phyloP scores from a whole-genome alignment of 1,284 basidiomycete genomes.

The Abortiporus biennis region DNA sequence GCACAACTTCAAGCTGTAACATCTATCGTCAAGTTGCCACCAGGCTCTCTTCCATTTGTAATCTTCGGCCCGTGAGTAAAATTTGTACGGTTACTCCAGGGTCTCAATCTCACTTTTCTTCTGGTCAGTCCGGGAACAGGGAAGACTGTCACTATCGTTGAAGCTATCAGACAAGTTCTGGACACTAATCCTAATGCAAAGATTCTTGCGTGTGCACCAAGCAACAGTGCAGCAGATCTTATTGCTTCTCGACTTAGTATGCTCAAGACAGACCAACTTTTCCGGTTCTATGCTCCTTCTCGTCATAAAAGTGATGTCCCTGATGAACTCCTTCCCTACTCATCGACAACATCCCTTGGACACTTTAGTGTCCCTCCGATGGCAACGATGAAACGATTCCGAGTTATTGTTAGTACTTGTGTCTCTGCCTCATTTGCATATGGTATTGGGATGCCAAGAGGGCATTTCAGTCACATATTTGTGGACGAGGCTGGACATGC shows the following conservation, averaged over 20 bases:
- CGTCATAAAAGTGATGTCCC: slow-evolving; percentile 39
- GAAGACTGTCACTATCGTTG: slow-evolving; percentile 64
- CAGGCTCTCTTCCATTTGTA: slow-evolving; percentile 49
- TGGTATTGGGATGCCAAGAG: slow-evolving; percentile 32
- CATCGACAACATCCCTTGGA: slow-evolving; percentile 31
- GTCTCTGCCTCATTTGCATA: slow-evolving; percentile 40
- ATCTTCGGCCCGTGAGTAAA: slow-evolving; percentile 61
- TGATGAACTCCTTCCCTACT: slow-evolving; percentile 34
- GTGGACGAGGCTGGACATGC: slow-evolving; percentile 39
- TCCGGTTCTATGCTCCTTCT: slow-evolving; percentile 62
- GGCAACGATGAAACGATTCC: slow-evolving; percentile 36
- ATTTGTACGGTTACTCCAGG: neutral
- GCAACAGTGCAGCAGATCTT: slow-evolving; percentile 58
- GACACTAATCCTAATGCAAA: slow-evolving; percentile 32
- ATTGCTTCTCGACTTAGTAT: slow-evolving; percentile 45
- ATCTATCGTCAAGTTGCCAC: slow-evolving; percentile 37
- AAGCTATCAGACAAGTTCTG: slow-evolving; percentile 57
- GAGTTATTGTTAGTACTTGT: slow-evolving; percentile 54
- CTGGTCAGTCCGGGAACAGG: slow-evolving; percentile 53
- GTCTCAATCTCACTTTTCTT: neutral
- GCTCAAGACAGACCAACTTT: slow-evolving; percentile 35
- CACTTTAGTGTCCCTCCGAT: slow-evolving; percentile 43
- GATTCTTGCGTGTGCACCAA: slow-evolving; percentile 60
- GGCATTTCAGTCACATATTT: slow-evolving; percentile 33
- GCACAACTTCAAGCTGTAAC: slow-evolving; percentile 49